Evolutionary conservation across 345 rosid species (phyloP).

Genomic region (Odontarrhena argentea): DNA sequence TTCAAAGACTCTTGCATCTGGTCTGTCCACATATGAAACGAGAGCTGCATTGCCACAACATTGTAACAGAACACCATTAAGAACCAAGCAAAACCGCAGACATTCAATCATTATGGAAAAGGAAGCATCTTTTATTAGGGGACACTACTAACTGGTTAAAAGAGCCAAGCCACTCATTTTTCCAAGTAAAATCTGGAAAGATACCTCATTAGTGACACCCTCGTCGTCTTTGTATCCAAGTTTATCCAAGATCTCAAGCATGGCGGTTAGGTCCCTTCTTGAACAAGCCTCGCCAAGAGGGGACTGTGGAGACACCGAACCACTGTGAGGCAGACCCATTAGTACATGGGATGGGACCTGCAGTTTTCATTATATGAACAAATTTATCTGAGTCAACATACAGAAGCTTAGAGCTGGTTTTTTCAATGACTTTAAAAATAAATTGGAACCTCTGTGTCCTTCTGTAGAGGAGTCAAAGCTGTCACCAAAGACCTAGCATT

Average conservation of each 20-base stretch:
- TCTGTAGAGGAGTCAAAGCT: conserved; percentile 87
- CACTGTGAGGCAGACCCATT: conserved; percentile 75
- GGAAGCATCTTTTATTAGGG: conserved; percentile 54
- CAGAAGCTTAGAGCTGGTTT: not conserved
- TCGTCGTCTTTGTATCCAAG: conserved; percentile 92
- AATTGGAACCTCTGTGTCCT: conserved; percentile 72
- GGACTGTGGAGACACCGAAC: conserved; percentile 61
- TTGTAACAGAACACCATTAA: conserved; percentile 3
- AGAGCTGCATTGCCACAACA: conserved; percentile 62
- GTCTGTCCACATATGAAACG: conserved; percentile 91
- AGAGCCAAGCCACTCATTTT: conserved; percentile 36
- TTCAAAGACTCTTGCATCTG: conserved; percentile 91
- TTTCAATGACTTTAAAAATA: not conserved
- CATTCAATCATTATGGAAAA: not conserved
- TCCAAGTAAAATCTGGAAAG: conserved; percentile 47
- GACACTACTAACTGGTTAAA: conserved; percentile 58
- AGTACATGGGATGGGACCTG: conserved; percentile 81
- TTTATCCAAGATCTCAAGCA: conserved; percentile 83
- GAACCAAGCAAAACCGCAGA: not conserved
- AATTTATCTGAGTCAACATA: conserved; percentile 16
- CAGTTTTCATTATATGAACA: conserved; percentile 55
- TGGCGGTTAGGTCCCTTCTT: conserved; percentile 88
- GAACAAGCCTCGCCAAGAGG: conserved; percentile 86
- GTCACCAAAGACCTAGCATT: conserved; percentile 80
- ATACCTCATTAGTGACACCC: conserved; percentile 87